phyloP scores from a whole-genome alignment of 306 rosid species.

The Inga oerstediana region DNA sequence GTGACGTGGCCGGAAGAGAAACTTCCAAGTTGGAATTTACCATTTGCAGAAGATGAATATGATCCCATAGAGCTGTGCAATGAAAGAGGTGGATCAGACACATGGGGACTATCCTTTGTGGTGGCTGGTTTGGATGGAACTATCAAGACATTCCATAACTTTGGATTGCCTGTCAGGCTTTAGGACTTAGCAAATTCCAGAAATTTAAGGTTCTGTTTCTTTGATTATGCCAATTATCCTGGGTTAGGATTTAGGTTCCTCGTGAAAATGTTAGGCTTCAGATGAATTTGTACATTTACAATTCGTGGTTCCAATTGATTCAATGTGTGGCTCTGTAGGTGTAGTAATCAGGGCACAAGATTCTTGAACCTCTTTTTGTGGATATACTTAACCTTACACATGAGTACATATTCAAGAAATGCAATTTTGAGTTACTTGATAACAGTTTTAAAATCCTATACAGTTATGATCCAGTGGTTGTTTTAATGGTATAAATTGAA shows the following conservation, averaged over 20 bases:
- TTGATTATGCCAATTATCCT: background rate
- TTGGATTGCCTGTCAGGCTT: conserved; percentile 72
- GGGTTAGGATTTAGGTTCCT: background rate
- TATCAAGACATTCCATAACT: conserved; percentile 76
- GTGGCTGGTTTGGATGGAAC: conserved; percentile 67
- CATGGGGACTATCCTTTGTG: conserved; percentile 76
- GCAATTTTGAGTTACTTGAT: background rate
- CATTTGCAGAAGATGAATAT: conserved; percentile 36
- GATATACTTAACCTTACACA: conserved; percentile 12
- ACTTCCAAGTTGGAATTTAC: conserved; percentile 51
- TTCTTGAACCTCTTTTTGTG: conserved; percentile 10
- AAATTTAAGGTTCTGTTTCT: background rate
- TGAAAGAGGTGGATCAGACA: conserved; percentile 36
- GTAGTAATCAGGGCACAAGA: conserved; percentile 10
- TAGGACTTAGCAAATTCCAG: conserved; percentile 20
- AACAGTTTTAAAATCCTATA: background rate
- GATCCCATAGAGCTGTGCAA: conserved; percentile 5
- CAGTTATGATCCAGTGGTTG: too few species aligned
- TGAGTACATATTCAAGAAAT: conserved; percentile 3
- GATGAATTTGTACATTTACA: conserved; percentile 38
- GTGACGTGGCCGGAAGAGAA: conserved; percentile 79
- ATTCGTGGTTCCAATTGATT: conserved; percentile 27
- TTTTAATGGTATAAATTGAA: too few species aligned
- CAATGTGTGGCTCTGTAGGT: conserved; percentile 40
- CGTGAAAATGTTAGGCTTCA: background rate